A percentile compares a stretch with the other conserved stretches of the same genome.
Evolutionary conservation across 2,329 filamentous ascomycete genomes (phyloP).

Genomic region (Fusarium xylarioides): DNA sequence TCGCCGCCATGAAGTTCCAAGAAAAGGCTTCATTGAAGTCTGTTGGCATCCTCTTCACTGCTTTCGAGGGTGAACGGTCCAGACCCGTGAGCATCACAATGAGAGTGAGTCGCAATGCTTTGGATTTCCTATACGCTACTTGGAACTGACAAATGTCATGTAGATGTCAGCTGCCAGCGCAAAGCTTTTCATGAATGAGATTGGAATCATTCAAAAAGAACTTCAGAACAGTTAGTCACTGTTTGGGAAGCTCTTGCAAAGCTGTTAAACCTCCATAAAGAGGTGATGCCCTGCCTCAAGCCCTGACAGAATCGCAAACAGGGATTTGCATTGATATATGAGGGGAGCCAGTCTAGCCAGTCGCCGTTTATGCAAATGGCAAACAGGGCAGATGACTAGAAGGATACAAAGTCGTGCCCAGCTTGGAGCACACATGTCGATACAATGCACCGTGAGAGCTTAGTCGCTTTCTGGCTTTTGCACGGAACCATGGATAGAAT

Average conservation of each 20-base stretch:
- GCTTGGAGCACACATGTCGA: constrained; percentile 34
- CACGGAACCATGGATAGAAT: constrained; percentile 35
- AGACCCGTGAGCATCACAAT: constrained; percentile 68
- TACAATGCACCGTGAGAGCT: constrained; percentile 16
- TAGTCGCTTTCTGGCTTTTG: constrained; percentile 11
- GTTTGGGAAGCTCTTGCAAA: constrained; percentile 7
- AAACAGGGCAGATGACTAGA: constrained; percentile 15
- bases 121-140: not conserved
- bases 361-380: constrained; percentile 8
- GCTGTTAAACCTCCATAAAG: constrained; percentile 14
- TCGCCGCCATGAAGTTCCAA: constrained; percentile 81
- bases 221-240: constrained; percentile 51
- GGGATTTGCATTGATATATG: constrained; percentile 16
- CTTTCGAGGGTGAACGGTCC: constrained; percentile 64
- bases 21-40: constrained; percentile 78
- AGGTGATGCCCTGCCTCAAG: constrained; percentile 11
- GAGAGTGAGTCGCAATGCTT: constrained; percentile 58
- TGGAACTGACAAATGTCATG: constrained; percentile 2
- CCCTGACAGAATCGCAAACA: constrained; percentile 13
- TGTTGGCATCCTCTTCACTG: constrained; percentile 73
- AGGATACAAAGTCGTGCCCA: constrained; percentile 27
- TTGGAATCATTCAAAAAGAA: constrained; percentile 61
- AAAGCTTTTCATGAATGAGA: constrained; percentile 61
- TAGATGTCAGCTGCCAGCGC: constrained; percentile 65
- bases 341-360: constrained; percentile 11